phyloP scores from a whole-genome alignment of 352 stramenopile genomes.

The Phytophthora idaei region DNA sequence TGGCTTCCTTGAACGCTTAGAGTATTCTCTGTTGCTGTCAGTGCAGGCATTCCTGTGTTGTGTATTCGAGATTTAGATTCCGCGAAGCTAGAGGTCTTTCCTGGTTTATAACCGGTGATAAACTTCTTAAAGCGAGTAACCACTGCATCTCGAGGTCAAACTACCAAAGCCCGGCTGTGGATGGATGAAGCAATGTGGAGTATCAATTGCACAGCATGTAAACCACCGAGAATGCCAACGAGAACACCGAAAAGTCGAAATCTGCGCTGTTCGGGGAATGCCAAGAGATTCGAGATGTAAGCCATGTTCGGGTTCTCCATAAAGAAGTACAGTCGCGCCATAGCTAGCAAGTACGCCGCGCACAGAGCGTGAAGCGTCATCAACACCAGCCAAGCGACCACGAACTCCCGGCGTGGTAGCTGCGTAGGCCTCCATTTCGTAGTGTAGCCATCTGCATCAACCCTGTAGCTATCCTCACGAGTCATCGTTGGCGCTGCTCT shows the following conservation, averaged over 20 bases:
- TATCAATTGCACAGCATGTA: not conserved
- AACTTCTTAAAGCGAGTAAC: not conserved
- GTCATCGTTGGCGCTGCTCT: not conserved
- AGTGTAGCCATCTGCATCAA: not conserved
- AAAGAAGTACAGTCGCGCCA: constrained; percentile 4
- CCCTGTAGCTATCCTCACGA: not conserved
- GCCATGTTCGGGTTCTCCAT: constrained; percentile 2
- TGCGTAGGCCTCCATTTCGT: not conserved
- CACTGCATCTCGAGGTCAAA: not conserved
- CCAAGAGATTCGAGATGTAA: constrained; percentile 5
- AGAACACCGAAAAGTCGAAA: constrained; percentile 8
- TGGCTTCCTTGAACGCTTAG: constrained; percentile 2
- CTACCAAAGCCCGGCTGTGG: not conserved
- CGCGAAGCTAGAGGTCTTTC: not conserved
- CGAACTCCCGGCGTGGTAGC: constrained; percentile 7
- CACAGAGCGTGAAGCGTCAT: constrained; percentile 9
- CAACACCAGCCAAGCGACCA: constrained; percentile 5
- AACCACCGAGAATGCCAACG: not conserved
- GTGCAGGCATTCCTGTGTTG: not conserved
- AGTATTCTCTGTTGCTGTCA: not conserved
- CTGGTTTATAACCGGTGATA: not conserved
- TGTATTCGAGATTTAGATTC: not conserved
- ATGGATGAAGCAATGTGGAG: constrained; percentile 4
- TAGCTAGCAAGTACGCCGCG: constrained; percentile 3
- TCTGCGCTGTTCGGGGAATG: not conserved